Conservation (phyloP, 2,329 filamentous ascomycete species). For the Moelleriella libera region DNA sequence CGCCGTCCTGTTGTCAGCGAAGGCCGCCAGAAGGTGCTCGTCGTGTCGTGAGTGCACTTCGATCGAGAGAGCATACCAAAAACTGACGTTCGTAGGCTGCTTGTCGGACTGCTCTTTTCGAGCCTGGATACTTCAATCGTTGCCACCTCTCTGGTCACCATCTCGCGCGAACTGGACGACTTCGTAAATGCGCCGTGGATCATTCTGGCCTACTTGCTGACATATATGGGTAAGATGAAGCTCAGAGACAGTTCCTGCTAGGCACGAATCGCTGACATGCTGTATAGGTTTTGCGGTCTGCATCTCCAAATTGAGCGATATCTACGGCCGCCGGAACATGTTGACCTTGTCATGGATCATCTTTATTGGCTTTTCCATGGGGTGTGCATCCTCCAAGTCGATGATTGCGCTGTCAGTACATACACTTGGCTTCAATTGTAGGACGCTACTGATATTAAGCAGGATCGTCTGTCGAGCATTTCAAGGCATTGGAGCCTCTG, state of each 20-base stretch:
- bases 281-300: constrained; percentile 37
- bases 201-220: constrained; percentile 39
- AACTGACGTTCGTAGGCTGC: constrained; percentile 20
- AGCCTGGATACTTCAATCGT: constrained; percentile 44
- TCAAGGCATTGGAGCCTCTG: constrained; percentile 47
- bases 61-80: neutral
- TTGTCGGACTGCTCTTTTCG: constrained; percentile 40
- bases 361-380: constrained; percentile 40
- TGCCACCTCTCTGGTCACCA: constrained; percentile 41
- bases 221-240: constrained; percentile 33
- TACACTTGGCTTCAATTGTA: neutral
- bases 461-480: constrained; percentile 45
- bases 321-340: constrained; percentile 39
- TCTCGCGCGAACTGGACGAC: constrained; percentile 36
- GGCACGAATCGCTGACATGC: constrained; percentile 3
- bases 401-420: constrained; percentile 35
- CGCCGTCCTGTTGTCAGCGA: constrained; percentile 2
- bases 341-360: constrained; percentile 36
- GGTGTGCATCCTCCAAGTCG: constrained; percentile 32
- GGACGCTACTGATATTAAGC: constrained; percentile 8
- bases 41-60: constrained; percentile 17
- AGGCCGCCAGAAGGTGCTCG: constrained; percentile 15
- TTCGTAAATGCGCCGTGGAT: constrained; percentile 40
- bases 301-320: constrained; percentile 44
- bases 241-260: neutral